These are phyloP conservation scores for Prunus dulcis DNA, from an alignment of 306 rosid species.

Conservation along the genomic window DNA sequence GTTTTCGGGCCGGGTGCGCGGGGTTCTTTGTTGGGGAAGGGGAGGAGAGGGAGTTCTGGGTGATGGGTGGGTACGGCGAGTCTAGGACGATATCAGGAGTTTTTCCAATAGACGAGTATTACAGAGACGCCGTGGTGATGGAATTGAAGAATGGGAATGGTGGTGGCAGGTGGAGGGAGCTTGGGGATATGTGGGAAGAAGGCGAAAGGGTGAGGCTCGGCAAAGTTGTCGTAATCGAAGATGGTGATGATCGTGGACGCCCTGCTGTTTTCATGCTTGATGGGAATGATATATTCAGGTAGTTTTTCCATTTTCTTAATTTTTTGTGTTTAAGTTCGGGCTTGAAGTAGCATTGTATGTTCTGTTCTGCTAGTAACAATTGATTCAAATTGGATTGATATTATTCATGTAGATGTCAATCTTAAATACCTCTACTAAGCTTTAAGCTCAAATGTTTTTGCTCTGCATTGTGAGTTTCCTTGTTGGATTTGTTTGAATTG, in stretches of 20 bases:
- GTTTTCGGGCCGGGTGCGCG: slow-evolving; percentile 75
- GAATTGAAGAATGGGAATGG: slow-evolving; percentile 34
- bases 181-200: slow-evolving; percentile 67
- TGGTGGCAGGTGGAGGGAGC: slow-evolving; percentile 61
- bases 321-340: background rate
- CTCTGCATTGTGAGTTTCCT: background rate
- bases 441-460: background rate
- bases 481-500: background rate
- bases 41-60: slow-evolving; percentile 65
- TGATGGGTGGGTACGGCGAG: slow-evolving; percentile 84
- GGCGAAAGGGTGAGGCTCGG: slow-evolving; percentile 62
- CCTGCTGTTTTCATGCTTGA: slow-evolving; percentile 79
- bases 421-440: background rate
- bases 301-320: background rate
- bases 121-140: slow-evolving; percentile 64
- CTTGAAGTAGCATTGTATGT: background rate
- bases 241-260: slow-evolving; percentile 22
- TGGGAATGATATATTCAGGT: slow-evolving; percentile 70
- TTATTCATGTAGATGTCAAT: background rate
- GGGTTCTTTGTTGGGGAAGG: slow-evolving; percentile 61
- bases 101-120: slow-evolving; percentile 80
- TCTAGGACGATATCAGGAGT: slow-evolving; percentile 73
- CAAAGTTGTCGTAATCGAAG: slow-evolving; percentile 60
- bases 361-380: background rate
- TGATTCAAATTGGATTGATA: background rate